Base-by-base conservation (phyloP, 306 rosid species). In the Ochetophila trinervis region DNA sequence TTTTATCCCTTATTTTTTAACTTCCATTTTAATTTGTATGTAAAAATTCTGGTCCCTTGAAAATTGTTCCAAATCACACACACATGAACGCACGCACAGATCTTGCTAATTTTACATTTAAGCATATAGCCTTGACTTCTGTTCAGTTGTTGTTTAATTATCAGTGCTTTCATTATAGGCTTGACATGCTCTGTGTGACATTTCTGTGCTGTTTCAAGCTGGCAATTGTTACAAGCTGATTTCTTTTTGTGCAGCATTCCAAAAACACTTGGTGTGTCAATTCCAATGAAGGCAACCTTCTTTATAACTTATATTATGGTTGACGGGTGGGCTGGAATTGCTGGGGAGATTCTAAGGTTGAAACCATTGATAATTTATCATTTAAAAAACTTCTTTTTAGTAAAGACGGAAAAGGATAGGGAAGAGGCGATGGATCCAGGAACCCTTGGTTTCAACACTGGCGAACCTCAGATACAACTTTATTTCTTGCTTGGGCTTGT, bases 391-490 rank as follows among this genome's bases (percentile, higher is more conserved):
- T 75, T 80, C 80, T 77, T 93, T 18, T 53, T 93, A 48, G 98
- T 93, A 75, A 93, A 90, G 85, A 93, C 99, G 4, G 99, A 89
- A 71, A 90, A 90, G 82, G 99, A 93, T 68, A 91, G 97, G 6
- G 92, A 82, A 76, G 97, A 93, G 68, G 99, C 99, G 59, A 93
- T 89, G 99, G 97, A 93, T 83, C 99, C 99, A 0, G 99, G 99
- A 60, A 93, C 87, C 62, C 79, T 93, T 8, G 99, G 87, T 47
- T 93, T 93, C 82, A 90, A 90, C 70, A 82, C 90, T 5, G 97
- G 99, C 14, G 99, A 93, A 73, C 99, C 99, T 65, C 97, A 87
- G 73, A 86, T 93, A 47, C 99, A 93, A 68, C 97, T 93, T 35
- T 93, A 93, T 75, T 87, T 93, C 82, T 79, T 93, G 66, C 99